A percentile compares a stretch with the other conserved stretches of the same genome.
phyloP scores from a whole-genome alignment of 768 basidiomycete species.

The Strobilomyces echinocephalus region DNA sequence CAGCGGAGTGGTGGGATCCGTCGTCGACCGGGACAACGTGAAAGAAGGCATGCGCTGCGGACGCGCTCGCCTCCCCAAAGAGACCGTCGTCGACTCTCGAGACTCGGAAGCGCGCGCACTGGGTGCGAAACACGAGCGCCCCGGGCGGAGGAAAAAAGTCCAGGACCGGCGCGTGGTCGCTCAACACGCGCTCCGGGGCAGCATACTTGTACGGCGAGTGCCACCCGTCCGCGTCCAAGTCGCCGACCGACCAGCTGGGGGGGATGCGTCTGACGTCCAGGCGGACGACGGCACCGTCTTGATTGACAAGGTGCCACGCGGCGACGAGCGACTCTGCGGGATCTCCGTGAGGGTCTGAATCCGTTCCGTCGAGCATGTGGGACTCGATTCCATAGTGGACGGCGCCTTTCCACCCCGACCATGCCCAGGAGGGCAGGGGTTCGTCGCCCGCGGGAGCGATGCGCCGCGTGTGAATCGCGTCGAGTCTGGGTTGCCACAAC shows the following conservation, averaged over 20 bases:
- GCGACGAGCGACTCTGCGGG: constrained; percentile 19
- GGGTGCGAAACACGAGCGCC: constrained; percentile 24
- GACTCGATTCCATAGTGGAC: constrained; percentile 4
- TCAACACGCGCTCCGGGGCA: not conserved
- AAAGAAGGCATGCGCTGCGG: constrained; percentile 8
- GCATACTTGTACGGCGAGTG: constrained; percentile 1
- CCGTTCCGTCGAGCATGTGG: not conserved
- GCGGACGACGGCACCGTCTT: constrained; percentile 5
- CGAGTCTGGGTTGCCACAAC: constrained; percentile 21
- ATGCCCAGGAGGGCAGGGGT: constrained; percentile 24
- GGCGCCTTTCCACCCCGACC: constrained; percentile 24
- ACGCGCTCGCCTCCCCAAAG: not conserved
- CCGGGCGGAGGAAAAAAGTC: constrained; percentile 8
- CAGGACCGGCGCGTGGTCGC: not conserved
- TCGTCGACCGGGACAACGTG: constrained; percentile 1
- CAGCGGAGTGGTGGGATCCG: not conserved
- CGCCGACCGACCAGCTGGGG: not conserved
- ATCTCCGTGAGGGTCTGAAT: not conserved
- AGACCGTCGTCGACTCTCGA: not conserved
- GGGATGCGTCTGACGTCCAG: constrained; percentile 8
- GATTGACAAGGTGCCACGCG: constrained; percentile 15
- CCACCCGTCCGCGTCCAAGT: not conserved
- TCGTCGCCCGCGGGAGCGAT: not conserved
- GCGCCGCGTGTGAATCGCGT: constrained; percentile 8
- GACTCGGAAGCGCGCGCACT: constrained; percentile 9